phyloP scores from a whole-genome alignment of 352 stramenopile genomes.

The Globisporangium radiosum region DNA sequence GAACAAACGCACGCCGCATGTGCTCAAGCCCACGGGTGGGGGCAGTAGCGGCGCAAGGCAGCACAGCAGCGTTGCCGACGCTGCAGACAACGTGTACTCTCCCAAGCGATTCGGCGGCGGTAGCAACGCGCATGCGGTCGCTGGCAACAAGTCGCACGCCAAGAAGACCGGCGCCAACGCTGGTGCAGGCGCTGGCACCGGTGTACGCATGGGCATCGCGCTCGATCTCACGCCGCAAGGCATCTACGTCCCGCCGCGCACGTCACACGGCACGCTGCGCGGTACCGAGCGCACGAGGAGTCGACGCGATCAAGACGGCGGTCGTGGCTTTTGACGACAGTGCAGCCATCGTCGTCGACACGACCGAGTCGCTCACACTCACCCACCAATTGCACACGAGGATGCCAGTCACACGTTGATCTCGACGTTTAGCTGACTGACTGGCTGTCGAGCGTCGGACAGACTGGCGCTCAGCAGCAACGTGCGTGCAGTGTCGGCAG shows the following conservation, averaged over 20 bases:
- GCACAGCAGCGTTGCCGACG: constrained; percentile 28
- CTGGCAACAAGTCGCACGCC: neutral
- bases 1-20: constrained; percentile 18
- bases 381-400: too few relatives aligned
- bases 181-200: too few relatives aligned
- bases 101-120: constrained; percentile 28
- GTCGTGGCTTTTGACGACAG: neutral
- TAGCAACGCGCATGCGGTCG: constrained; percentile 10
- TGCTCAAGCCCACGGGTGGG: neutral
- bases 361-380: too few relatives aligned
- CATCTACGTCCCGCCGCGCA: constrained; percentile 30
- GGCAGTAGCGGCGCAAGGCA: constrained; percentile 1
- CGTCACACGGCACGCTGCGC: constrained; percentile 34
- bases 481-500: neutral
- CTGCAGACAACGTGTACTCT: constrained; percentile 34
- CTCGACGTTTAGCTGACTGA: too few relatives aligned
- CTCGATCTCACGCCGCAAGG: constrained; percentile 17
- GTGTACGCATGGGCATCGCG: constrained; percentile 7
- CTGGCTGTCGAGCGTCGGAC: too few relatives aligned
- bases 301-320: constrained; percentile 3
- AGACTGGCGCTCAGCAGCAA: neutral
- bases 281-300: constrained; percentile 2
- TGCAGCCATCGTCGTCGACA: too few relatives aligned
- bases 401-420: too few relatives aligned
- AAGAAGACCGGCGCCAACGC: constrained; percentile 5